phyloP scores from a whole-genome alignment of 352 stramenopile genomes.

The Plasmopara viticola region DNA sequence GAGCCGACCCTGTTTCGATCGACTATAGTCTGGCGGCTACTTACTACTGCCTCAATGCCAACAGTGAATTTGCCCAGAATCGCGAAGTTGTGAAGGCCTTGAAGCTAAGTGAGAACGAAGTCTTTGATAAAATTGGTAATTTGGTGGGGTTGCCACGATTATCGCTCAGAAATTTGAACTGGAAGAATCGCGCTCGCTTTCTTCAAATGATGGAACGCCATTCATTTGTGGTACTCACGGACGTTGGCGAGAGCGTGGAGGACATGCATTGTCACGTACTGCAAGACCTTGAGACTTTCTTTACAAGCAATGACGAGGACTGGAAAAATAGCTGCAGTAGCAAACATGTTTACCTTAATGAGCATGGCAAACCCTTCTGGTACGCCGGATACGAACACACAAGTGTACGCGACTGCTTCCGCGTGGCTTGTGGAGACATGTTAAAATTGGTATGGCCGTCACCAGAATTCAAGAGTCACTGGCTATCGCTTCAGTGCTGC shows the following conservation, averaged over 20 bases:
- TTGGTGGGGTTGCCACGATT: slow-evolving; percentile 31
- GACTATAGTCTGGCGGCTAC: slow-evolving; percentile 23
- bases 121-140: neutral
- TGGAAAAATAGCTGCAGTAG: slow-evolving; percentile 41
- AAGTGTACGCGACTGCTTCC: slow-evolving; percentile 53
- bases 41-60: slow-evolving; percentile 29
- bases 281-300: slow-evolving; percentile 39
- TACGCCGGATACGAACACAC: slow-evolving; percentile 57
- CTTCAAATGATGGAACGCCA: slow-evolving; percentile 49
- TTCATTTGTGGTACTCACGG: slow-evolving; percentile 55
- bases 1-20: neutral
- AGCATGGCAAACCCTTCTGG: slow-evolving; percentile 55
- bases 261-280: slow-evolving; percentile 30
- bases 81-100: neutral
- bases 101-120: slow-evolving; percentile 7
- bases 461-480: slow-evolving; percentile 33
- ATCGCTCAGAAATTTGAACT: slow-evolving; percentile 35
- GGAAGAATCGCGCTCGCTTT: slow-evolving; percentile 43
- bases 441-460: slow-evolving; percentile 40
- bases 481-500: slow-evolving; percentile 31
- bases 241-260: slow-evolving; percentile 40
- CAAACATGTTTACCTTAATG: slow-evolving; percentile 53
- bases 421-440: slow-evolving; percentile 48
- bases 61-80: slow-evolving; percentile 3
- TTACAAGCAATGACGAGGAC: slow-evolving; percentile 30